Evolutionary conservation across 495 filamentous ascomycete genomes (phyloP).

Genomic region (Aspergillus incahuasiensis): DNA sequence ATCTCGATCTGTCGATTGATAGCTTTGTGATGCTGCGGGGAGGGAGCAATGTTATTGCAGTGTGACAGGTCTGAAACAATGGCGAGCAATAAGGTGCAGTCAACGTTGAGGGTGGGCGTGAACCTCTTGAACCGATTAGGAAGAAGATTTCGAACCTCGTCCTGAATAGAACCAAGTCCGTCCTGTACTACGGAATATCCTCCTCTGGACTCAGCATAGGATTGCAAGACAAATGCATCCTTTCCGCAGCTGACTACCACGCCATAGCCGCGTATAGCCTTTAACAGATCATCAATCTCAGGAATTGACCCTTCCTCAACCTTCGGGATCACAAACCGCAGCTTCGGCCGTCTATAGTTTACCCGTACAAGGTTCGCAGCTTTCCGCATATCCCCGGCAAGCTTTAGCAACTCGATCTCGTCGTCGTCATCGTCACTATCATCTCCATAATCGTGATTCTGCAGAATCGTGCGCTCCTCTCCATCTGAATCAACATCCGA

Average conservation of each 20-base stretch:
- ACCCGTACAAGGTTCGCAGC: slow-evolving; percentile 51
- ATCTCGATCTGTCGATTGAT: slow-evolving; percentile 62
- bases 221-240: slow-evolving; percentile 18
- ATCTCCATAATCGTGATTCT: slow-evolving; percentile 23
- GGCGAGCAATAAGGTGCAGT: slow-evolving; percentile 70
- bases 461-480: slow-evolving; percentile 34
- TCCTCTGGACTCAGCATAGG: background rate
- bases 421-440: slow-evolving; percentile 36
- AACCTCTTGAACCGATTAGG: slow-evolving; percentile 51
- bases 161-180: slow-evolving; percentile 17
- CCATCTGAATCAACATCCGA: slow-evolving; percentile 27
- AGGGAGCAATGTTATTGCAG: slow-evolving; percentile 31
- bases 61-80: slow-evolving; percentile 70
- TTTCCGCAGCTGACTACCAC: slow-evolving; percentile 46
- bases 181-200: background rate
- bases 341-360: slow-evolving; percentile 52
- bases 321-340: slow-evolving; percentile 59
- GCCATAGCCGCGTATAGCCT: slow-evolving; percentile 53
- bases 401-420: slow-evolving; percentile 52
- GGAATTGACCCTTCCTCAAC: slow-evolving; percentile 43
- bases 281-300: slow-evolving; percentile 55
- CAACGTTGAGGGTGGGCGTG: slow-evolving; percentile 60
- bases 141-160: slow-evolving; percentile 43
- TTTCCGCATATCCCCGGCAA: slow-evolving; percentile 49
- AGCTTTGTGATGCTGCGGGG: slow-evolving; percentile 46